Percentiles rank a stretch among this genome's conserved stretches.
Evolutionary conservation across 1,284 basidiomycete species (phyloP).

Genomic region (Cutaneotrichosporon cavernicola): DNA sequence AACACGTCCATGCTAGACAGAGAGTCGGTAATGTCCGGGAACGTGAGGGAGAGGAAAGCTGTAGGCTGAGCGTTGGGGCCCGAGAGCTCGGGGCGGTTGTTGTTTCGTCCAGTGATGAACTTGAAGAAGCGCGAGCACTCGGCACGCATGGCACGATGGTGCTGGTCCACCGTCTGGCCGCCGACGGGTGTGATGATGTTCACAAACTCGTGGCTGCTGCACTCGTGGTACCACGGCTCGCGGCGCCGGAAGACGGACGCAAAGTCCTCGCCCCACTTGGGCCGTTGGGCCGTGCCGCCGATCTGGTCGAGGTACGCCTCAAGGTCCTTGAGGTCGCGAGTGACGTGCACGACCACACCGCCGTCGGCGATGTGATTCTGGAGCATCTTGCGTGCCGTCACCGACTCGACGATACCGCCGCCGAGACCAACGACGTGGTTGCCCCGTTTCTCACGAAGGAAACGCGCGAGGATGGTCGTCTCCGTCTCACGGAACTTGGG

Average conservation of each 20-base stretch:
- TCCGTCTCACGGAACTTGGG: conserved; percentile 69
- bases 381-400: conserved; percentile 69
- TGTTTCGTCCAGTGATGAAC: conserved; percentile 74
- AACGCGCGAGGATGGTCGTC: conserved; percentile 61
- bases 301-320: conserved; percentile 70
- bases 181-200: conserved; percentile 58
- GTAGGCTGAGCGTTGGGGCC: conserved; percentile 61
- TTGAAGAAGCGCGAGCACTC: conserved; percentile 69
- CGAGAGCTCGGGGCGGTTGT: conserved; percentile 59
- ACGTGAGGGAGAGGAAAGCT: conserved; percentile 90
- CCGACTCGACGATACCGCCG: conserved; percentile 88
- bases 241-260: conserved; percentile 78
- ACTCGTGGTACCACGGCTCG: conserved; percentile 83
- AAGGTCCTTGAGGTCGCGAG: conserved; percentile 68
- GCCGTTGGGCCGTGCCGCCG: conserved; percentile 65
- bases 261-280: conserved; percentile 80
- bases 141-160: conserved; percentile 42
- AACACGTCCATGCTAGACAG: conserved; percentile 70
- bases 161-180: conserved; percentile 38
- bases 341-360: conserved; percentile 70
- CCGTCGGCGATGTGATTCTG: conserved; percentile 63
- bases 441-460: conserved; percentile 61
- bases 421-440: conserved; percentile 86
- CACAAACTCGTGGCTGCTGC: conserved; percentile 78
- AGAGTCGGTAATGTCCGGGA: conserved; percentile 76